phyloP scores from a whole-genome alignment of 2,329 filamentous ascomycete species.

The Penicillium sp. region DNA sequence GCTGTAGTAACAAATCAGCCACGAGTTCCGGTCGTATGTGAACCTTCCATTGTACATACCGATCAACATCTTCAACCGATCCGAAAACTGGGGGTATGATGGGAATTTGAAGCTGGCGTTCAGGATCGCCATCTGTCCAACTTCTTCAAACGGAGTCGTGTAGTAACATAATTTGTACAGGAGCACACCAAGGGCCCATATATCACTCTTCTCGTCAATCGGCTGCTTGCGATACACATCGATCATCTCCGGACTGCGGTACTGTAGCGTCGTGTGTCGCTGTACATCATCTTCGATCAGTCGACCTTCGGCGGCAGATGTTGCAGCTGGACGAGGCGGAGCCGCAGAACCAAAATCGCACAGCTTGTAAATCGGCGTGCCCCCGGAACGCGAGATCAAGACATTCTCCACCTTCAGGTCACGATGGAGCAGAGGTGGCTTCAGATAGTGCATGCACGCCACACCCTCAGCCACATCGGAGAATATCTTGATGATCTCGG shows the following conservation, averaged over 20 bases:
- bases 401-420: constrained; percentile 99
- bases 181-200: constrained; percentile 92
- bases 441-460: constrained; percentile 98
- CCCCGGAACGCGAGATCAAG: constrained; percentile 67
- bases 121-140: constrained; percentile 92
- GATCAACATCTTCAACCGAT: constrained; percentile 82
- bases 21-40: background rate
- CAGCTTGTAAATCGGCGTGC: constrained; percentile 79
- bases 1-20: constrained; percentile 47
- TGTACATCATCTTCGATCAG: constrained; percentile 96
- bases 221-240: constrained; percentile 95
- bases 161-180: constrained; percentile 99
- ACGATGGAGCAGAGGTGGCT: constrained; percentile 83
- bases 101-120: constrained; percentile 95
- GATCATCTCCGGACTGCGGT: constrained; percentile 96
- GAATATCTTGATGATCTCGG: constrained; percentile 96
- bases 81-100: constrained; percentile 80
- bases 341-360: constrained; percentile 97
- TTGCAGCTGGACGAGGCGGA: constrained; percentile 74
- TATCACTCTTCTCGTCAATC: constrained; percentile 97
- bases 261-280: constrained; percentile 94
- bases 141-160: constrained; percentile 96
- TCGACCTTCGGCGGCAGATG: constrained; percentile 79
- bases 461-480: constrained; percentile 93
- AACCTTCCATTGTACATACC: constrained; percentile 51